A percentile compares a stretch with the other conserved stretches of the same genome.
Conservation (phyloP, 2,329 filamentous ascomycete species). For the Talaromyces albobiverticillius region DNA sequence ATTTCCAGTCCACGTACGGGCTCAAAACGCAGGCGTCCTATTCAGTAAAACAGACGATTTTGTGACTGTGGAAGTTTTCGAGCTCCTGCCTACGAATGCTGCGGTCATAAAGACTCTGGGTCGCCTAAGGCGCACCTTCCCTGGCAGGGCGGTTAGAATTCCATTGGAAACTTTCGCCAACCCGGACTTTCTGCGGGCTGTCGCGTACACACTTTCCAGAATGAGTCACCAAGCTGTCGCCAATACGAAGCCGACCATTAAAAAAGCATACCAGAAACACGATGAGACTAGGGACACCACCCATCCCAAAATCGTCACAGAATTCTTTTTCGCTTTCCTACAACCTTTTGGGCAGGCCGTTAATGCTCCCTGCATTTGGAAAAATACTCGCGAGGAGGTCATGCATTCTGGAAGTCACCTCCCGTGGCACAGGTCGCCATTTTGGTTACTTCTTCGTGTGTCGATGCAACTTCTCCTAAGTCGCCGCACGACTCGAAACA, state of each 20-base stretch:
- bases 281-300: slow-evolving; percentile 50
- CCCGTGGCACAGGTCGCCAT: slow-evolving; percentile 53
- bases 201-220: slow-evolving; percentile 32
- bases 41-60: slow-evolving; percentile 26
- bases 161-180: background rate
- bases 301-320: slow-evolving; percentile 52
- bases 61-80: slow-evolving; percentile 43
- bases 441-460: slow-evolving; percentile 57
- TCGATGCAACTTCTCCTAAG: slow-evolving; percentile 40
- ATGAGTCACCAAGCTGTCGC: slow-evolving; percentile 34
- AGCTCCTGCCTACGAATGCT: slow-evolving; percentile 43
- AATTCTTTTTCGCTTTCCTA: slow-evolving; percentile 48
- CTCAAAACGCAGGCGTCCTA: slow-evolving; percentile 49
- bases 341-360: slow-evolving; percentile 34
- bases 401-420: slow-evolving; percentile 34
- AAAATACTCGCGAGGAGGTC: slow-evolving; percentile 56
- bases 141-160: background rate
- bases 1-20: slow-evolving; percentile 41
- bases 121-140: slow-evolving; percentile 28
- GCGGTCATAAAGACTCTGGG: slow-evolving; percentile 37
- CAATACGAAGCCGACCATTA: slow-evolving; percentile 32
- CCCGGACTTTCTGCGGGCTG: slow-evolving; percentile 11
- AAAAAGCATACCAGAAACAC: slow-evolving; percentile 37
- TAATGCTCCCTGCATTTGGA: slow-evolving; percentile 38
- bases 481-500: background rate